Evolutionary conservation across 192 early-diverging fungal species (phyloP).

Genomic region (Haplosporangium gracile): DNA sequence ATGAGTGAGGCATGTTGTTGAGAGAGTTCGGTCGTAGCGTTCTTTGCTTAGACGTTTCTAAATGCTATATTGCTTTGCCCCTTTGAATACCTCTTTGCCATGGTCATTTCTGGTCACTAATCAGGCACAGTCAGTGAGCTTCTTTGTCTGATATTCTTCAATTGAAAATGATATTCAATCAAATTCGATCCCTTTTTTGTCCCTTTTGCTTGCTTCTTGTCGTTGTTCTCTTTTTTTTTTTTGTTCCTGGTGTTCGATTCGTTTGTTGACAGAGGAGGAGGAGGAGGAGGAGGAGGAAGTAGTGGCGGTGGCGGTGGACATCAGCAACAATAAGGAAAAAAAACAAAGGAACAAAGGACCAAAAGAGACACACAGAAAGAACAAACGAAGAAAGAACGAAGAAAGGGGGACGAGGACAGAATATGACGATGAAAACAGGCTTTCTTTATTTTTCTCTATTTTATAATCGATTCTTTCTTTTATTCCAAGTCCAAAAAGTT

Average conservation of each 20-base stretch:
- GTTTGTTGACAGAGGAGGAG: not conserved
- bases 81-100: too few relatives aligned
- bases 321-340: not conserved
- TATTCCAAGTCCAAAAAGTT: not conserved
- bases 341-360: not conserved
- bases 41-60: too few relatives aligned
- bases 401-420: not conserved
- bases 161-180: slow-evolving; percentile 1
- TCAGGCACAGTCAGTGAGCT: not conserved
- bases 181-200: not conserved
- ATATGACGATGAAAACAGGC: not conserved
- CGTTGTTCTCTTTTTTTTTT: not conserved
- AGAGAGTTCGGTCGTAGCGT: too few relatives aligned
- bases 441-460: not conserved
- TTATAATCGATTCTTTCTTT: not conserved
- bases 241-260: not conserved
- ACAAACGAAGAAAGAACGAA: not conserved
- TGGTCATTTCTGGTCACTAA: too few relatives aligned
- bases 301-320: not conserved
- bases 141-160: not conserved
- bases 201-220: not conserved
- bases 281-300: not conserved
- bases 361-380: not conserved
- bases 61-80: too few relatives aligned
- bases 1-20: too few relatives aligned